Evolutionary conservation across 176 grass and related monocot genomes (phyloP).

Genomic region (Aegilops bicornis): DNA sequence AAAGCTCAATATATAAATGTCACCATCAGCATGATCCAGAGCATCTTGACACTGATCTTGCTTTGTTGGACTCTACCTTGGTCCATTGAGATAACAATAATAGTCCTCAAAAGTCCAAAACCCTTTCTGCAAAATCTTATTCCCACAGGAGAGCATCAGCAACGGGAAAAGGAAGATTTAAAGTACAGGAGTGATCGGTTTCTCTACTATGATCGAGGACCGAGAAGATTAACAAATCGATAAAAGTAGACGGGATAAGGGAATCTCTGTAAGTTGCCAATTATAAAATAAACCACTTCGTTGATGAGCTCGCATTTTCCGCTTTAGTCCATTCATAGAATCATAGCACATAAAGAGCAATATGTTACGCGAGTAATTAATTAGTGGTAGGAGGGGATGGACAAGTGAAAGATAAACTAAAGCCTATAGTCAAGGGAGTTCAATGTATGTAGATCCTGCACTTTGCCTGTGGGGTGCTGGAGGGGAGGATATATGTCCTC

Average conservation of each 20-base stretch:
- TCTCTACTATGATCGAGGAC: constrained; percentile 11
- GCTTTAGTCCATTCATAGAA: constrained; percentile 25
- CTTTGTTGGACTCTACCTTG: constrained; percentile 51
- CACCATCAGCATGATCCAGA: constrained; percentile 54
- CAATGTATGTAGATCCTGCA: constrained; percentile 31
- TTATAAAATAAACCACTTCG: constrained; percentile 39
- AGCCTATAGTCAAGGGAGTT: constrained; percentile 34
- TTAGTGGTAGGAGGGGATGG: constrained; percentile 37
- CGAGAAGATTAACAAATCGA: constrained; percentile 40
- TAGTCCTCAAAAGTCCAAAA: constrained; percentile 49
- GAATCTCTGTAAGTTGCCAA: constrained; percentile 67
- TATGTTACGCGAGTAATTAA: constrained; percentile 15
- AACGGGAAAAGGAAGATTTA: constrained; percentile 39
- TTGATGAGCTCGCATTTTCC: constrained; percentile 27
- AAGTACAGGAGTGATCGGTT: constrained; percentile 34
- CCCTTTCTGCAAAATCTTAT: constrained; percentile 41
- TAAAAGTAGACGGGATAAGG: constrained; percentile 50
- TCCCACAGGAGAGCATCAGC: constrained; percentile 37
- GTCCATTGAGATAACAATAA: constrained; percentile 45
- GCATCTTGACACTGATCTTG: constrained; percentile 68
- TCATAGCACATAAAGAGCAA: constrained; percentile 33
- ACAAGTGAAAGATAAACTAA: constrained; percentile 14
- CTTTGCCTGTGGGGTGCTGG: constrained; percentile 18
- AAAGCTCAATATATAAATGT: constrained; percentile 49
- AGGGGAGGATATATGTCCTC: constrained; percentile 19